Percentiles rank a stretch among this genome's conserved stretches.
Evolutionary conservation across 345 rosid genomes (phyloP).

Genomic region (Eucalyptus caleyi): DNA sequence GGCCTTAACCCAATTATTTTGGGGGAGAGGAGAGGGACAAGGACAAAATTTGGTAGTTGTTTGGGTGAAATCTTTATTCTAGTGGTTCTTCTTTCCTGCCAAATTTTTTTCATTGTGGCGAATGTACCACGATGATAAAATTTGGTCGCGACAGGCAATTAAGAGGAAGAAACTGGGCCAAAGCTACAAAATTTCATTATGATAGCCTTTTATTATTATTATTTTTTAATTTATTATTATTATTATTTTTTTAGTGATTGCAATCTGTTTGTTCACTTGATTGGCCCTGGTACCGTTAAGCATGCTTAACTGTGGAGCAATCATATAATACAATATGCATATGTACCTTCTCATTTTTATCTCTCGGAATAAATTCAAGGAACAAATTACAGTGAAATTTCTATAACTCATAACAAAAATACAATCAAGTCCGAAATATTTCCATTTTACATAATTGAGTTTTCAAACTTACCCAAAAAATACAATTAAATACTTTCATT

Average conservation of each 20-base stretch:
- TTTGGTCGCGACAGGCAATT: not conserved
- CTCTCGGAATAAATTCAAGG: not conserved
- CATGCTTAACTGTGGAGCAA: not conserved
- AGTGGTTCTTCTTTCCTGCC: not conserved
- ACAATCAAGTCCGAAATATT: no score
- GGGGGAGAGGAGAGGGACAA: not conserved
- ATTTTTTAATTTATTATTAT: no score
- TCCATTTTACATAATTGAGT: not conserved
- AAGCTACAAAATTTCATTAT: not conserved
- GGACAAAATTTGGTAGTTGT: not conserved
- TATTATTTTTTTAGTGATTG: not conserved
- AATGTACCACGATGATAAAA: not conserved
- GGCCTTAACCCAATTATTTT: not conserved
- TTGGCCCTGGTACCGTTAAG: no score
- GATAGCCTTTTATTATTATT: not conserved
- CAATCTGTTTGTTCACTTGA: not conserved
- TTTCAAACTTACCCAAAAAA: not conserved
- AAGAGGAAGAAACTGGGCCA: not conserved
- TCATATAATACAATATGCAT: not conserved
- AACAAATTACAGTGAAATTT: no score
- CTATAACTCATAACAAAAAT: not conserved
- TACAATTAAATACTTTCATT: no score
- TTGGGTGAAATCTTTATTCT: not conserved
- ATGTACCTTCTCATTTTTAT: not conserved
- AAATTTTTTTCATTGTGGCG: fast-evolving